Percentiles rank a stretch among this genome's conserved stretches.
phyloP scores from a whole-genome alignment of 2,329 filamentous ascomycete genomes.

The Cyclaneusma minus region DNA sequence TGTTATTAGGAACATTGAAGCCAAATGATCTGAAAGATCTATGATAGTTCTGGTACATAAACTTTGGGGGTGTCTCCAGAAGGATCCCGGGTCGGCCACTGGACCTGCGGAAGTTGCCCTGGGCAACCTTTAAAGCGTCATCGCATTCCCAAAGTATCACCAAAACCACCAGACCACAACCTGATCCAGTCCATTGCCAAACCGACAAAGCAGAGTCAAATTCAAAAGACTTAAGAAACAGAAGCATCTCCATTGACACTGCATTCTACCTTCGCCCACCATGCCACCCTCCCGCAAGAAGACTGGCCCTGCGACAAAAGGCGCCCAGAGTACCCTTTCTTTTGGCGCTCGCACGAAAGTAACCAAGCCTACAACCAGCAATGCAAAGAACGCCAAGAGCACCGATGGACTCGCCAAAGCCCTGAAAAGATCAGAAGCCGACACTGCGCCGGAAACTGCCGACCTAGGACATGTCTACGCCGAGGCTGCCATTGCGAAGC shows the following conservation, averaged over 20 bases:
- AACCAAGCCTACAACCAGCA: conserved; percentile 33
- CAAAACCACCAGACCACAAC: too few relatives aligned
- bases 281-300: conserved; percentile 26
- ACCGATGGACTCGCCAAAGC: conserved; percentile 5
- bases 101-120: too few relatives aligned
- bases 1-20: too few relatives aligned
- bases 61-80: too few relatives aligned
- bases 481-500: conserved; percentile 8
- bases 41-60: too few relatives aligned
- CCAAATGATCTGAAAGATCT: too few relatives aligned
- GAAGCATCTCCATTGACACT: neutral
- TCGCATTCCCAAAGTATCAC: too few relatives aligned
- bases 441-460: conserved; percentile 12
- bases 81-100: too few relatives aligned
- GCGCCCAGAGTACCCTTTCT: conserved; percentile 40
- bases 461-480: conserved; percentile 8
- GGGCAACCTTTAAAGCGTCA: too few relatives aligned
- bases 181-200: neutral
- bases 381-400: conserved; percentile 5
- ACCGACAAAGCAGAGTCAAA: neutral
- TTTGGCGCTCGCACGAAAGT: conserved; percentile 40
- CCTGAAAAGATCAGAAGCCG: conserved; percentile 6
- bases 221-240: neutral
- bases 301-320: conserved; percentile 21
- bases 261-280: conserved; percentile 1